Conservation (phyloP, 805 yeast species). For the Groenewaldozyma salmanticensis region DNA sequence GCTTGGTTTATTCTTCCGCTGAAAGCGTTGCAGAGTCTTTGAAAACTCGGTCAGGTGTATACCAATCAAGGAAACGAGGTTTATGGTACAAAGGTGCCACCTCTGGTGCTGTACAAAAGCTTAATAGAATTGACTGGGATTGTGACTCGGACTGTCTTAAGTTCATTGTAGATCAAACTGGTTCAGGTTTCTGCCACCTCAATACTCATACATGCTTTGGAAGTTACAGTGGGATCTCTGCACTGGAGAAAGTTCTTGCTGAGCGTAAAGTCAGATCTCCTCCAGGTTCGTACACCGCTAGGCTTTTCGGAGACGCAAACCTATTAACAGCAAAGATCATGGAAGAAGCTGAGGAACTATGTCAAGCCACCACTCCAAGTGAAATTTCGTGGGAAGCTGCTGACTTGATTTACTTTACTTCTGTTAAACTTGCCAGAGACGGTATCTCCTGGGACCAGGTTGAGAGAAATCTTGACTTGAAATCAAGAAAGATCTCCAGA, state of each 20-base stretch:
- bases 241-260: slow-evolving; percentile 56
- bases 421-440: slow-evolving; percentile 55
- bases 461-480: slow-evolving; percentile 73
- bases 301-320: slow-evolving; percentile 70
- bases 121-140: slow-evolving; percentile 60
- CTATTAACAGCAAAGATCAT: slow-evolving; percentile 73
- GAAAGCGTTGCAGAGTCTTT: slow-evolving; percentile 79
- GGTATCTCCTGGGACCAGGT: slow-evolving; percentile 77
- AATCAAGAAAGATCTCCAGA: slow-evolving; percentile 79
- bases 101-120: slow-evolving; percentile 87
- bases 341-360: slow-evolving; percentile 94
- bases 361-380: slow-evolving; percentile 62
- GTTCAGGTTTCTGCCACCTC: slow-evolving; percentile 89
- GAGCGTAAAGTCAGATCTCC: slow-evolving; percentile 65
- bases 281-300: slow-evolving; percentile 86
- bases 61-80: slow-evolving; percentile 82
- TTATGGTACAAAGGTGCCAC: slow-evolving; percentile 95
- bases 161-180: slow-evolving; percentile 76
- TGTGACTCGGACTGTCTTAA: slow-evolving; percentile 90
- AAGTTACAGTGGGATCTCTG: slow-evolving; percentile 51
- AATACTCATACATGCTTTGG: slow-evolving; percentile 78
- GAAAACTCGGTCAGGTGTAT: slow-evolving; percentile 75
- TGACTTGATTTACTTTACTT: slow-evolving; percentile 64
- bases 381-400: slow-evolving; percentile 97
- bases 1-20: slow-evolving; percentile 81